Percentiles rank a stretch among this genome's conserved stretches.
Conservation (phyloP, 768 basidiomycete genomes). For the Kwoniella dejecticola region DNA sequence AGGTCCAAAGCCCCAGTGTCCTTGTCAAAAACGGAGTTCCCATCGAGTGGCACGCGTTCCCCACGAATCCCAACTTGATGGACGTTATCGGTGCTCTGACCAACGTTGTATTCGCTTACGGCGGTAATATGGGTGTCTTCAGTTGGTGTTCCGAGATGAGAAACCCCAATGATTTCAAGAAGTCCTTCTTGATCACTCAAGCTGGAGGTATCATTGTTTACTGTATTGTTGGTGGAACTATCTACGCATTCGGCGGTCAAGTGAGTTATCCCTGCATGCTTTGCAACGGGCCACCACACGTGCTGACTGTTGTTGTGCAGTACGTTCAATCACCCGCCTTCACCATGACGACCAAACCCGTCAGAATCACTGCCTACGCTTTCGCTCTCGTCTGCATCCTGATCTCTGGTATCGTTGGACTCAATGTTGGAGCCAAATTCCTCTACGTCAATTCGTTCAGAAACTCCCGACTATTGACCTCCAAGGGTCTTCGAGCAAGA, state of each 20-base stretch:
- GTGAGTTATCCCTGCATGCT: not conserved
- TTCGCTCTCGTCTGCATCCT: constrained; percentile 36
- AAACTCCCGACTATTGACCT: constrained; percentile 34
- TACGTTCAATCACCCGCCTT: constrained; percentile 36
- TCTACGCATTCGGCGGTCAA: constrained; percentile 39
- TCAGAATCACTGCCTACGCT: constrained; percentile 31
- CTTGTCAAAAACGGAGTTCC: constrained; percentile 32
- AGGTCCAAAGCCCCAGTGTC: constrained; percentile 22
- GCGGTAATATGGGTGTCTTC: constrained; percentile 40
- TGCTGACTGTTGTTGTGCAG: not conserved
- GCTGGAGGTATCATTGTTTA: constrained; percentile 24
- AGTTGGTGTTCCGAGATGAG: constrained; percentile 42
- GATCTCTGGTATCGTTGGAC: constrained; percentile 35
- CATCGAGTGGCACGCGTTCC: constrained; percentile 31
- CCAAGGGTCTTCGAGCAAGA: constrained; percentile 27
- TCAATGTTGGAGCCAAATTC: constrained; percentile 41
- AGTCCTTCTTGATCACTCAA: constrained; percentile 38
- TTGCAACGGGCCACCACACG: too few species aligned
- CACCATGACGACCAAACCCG: constrained; percentile 34
- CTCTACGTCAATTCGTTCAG: constrained; percentile 32
- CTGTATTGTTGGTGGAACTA: constrained; percentile 28
- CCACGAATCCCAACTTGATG: constrained; percentile 27
- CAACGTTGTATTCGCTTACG: constrained; percentile 41
- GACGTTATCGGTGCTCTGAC: constrained; percentile 40
- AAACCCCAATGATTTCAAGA: constrained; percentile 40